Evolutionary conservation across 345 rosid species (phyloP), one percentile per base, ranked within the genome.

Genomic region (Anacardium occidentale): DNA sequence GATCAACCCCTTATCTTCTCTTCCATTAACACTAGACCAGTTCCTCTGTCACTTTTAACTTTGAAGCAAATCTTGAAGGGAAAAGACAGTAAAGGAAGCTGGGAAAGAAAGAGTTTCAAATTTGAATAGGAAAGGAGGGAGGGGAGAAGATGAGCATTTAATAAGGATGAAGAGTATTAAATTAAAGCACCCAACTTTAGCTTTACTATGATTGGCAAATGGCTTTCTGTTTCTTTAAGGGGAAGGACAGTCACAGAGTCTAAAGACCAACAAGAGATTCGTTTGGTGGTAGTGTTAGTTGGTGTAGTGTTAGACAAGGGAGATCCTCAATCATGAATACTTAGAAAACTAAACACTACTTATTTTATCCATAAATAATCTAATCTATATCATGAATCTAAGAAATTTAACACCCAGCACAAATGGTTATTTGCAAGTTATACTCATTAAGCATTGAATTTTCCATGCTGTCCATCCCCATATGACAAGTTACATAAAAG

Each of bases 171-270:
- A 4, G 14, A 54, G 5, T 12, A 44, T 45, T 47, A 21, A 22
- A 70, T 20, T 55, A 65, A 71, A 72, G 64, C 67, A 51, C 66
- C 70, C 69, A 29, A 77, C 80, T 68, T 83, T 78, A 72, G 72
- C 53, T 56, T 78, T 67, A 72, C 66, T 48, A 81, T 85, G 81
- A 75, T 82, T 77, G 82, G 73, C 25, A 45, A 59, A 73, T 76
- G 65, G 81, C 71, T 75, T 85, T 81, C 85, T 83, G 84, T 85
- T 85, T 64, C 88, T 83, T 85, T 37, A 85, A 85, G 85, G 77
- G 76, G 83, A 85, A 85, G 86, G 59, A 68, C 78, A 58, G 26
- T 42, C 57, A 53, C 32, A 29, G 32, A 58, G 61, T 40, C 53
- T 22, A 65, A 63, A 71, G 57, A 64, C 53, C n/a, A 56, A 44